Base-by-base conservation (phyloP, 78 protist species). In the Pigoraptor vietnamica region DNA sequence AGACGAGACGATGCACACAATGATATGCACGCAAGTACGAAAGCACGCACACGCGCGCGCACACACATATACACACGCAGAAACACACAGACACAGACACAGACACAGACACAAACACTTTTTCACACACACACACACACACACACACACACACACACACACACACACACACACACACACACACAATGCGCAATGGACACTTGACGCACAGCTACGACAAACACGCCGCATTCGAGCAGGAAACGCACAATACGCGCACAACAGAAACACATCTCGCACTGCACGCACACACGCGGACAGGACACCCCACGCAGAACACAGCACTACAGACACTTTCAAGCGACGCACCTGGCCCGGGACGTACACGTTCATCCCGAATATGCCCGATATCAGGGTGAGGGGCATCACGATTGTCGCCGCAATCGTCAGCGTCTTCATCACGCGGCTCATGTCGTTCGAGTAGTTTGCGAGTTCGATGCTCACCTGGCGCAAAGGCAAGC, bases 301-400 rank as follows among this genome's bases (percentile, higher is more conserved):
- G 67, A 48, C 67, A 21, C 67, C 23, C 56, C 56, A 40, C 14
- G 56, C 56, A 40, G 25, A 40, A 19, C 25, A 2, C 2, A 2
- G 14, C 14, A 40, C 56, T 19, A 2, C 2, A 14, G n/a, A n/a
- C n/a, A n/a, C n/a, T n/a, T n/a, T 25, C 83, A 79, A 19, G 35
- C 88, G 23, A 37, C 39, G 23, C 6, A 35, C 89, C 34, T 90
- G 88, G 39, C 88, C 88, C 23, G 88, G 87, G 2, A 91, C 89
- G 24, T 25, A 39, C 23, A 91, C 88, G 88, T 91, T 91, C 92
- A 91, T 91, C 23, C 92, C 92, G 10, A 81, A 91, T 21, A 91
- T 25, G 83, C 92, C 92, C 29, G 89, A 21, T 32, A 92, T 33
- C 9, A 92, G 87, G 55, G 6, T 88, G 1, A 92, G 90, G 37